A percentile compares a stretch with the other conserved stretches of the same genome.
phyloP scores from a whole-genome alignment of 441 rosid species.

The Geranium incanum region DNA sequence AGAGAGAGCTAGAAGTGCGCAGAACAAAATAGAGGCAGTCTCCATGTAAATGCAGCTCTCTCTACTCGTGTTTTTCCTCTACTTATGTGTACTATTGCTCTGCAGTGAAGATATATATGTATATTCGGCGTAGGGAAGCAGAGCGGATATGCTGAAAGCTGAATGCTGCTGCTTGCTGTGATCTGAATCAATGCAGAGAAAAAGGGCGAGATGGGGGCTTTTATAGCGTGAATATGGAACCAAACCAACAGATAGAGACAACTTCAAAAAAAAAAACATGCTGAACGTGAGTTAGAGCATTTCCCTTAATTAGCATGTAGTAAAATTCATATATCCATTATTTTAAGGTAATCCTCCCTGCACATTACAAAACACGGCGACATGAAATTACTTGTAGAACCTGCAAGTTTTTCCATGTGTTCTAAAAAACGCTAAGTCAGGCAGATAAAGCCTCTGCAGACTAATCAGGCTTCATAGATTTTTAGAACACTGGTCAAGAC shows the following conservation, averaged over 20 bases:
- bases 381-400: neutral
- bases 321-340: slow-evolving; percentile 1
- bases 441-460: too few relatives aligned
- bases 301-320: slow-evolving; percentile 1
- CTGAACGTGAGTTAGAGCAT: neutral
- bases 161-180: neutral
- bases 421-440: too few relatives aligned
- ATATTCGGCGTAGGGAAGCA: neutral
- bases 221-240: neutral
- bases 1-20: neutral
- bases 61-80: neutral
- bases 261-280: neutral
- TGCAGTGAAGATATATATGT: neutral
- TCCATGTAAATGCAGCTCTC: neutral
- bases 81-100: neutral
- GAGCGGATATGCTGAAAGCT: neutral
- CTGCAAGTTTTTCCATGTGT: neutral
- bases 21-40: neutral
- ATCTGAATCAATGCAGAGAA: neutral
- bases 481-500: too few relatives aligned
- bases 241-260: neutral
- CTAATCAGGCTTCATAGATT: too few relatives aligned
- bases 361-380: neutral
- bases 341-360: neutral
- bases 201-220: neutral